These are phyloP conservation scores for Ascodesmis nigricans DNA, from an alignment of 495 filamentous ascomycete genomes.

Conservation along the genomic window DNA sequence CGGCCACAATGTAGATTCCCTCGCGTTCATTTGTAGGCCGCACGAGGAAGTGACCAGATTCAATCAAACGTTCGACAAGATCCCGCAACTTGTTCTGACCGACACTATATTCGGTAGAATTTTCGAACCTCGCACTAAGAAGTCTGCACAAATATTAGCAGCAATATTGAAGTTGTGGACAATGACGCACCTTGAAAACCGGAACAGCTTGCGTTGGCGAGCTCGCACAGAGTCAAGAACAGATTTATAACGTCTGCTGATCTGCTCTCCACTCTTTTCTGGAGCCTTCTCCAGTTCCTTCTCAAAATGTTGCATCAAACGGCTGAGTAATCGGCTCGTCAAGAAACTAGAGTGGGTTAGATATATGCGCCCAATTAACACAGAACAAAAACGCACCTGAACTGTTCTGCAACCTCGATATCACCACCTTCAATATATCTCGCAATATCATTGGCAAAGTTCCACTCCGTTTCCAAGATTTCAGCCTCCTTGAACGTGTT, in stretches of 20 bases:
- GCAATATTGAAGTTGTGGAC: slow-evolving; percentile 26
- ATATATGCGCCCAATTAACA: background rate
- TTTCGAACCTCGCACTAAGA: slow-evolving; percentile 80
- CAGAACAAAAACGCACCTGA: slow-evolving; percentile 32
- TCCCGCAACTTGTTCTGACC: slow-evolving; percentile 42
- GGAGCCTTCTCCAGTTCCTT: slow-evolving; percentile 62
- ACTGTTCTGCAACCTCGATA: slow-evolving; percentile 96
- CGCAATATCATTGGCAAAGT: slow-evolving; percentile 80
- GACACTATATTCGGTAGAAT: slow-evolving; percentile 81
- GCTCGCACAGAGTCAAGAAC: slow-evolving; percentile 88
- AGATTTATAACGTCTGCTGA: slow-evolving; percentile 92
- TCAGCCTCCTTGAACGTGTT: slow-evolving; percentile 99
- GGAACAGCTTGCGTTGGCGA: slow-evolving; percentile 67
- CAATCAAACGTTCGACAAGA: slow-evolving; percentile 60
- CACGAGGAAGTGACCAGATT: slow-evolving; percentile 70
- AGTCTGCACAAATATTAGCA: slow-evolving; percentile 42
- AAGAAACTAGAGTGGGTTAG: slow-evolving; percentile 35
- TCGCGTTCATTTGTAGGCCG: slow-evolving; percentile 44
- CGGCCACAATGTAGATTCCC: slow-evolving; percentile 66
- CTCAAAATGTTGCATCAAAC: slow-evolving; percentile 77
- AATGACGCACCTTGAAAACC: slow-evolving; percentile 23
- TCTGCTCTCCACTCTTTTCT: slow-evolving; percentile 63
- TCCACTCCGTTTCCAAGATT: slow-evolving; percentile 92
- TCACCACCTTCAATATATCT: slow-evolving; percentile 74
- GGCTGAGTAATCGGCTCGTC: slow-evolving; percentile 70